Percentiles rank a stretch among this genome's conserved stretches.
These are phyloP conservation scores for Agaricales sp. DNA, from an alignment of 1,284 basidiomycete species.

Conservation along the genomic window DNA sequence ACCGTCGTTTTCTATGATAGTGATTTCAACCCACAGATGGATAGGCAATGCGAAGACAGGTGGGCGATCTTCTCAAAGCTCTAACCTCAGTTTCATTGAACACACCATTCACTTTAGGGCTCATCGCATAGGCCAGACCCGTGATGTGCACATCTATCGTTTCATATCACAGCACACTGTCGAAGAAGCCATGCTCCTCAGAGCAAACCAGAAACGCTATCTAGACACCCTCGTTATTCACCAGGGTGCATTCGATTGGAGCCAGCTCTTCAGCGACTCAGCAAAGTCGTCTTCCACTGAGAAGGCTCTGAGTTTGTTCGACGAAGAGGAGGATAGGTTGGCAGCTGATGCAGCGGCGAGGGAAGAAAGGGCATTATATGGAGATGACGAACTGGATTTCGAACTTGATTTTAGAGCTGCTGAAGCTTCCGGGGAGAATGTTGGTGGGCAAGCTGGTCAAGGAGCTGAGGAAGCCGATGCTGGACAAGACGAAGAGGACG, in stretches of 20 bases:
- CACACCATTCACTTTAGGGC: slow-evolving; percentile 36
- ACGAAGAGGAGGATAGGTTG: slow-evolving; percentile 85
- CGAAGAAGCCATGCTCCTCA: slow-evolving; percentile 93
- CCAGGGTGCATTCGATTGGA: slow-evolving; percentile 93
- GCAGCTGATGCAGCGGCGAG: slow-evolving; percentile 72
- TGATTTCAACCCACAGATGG: slow-evolving; percentile 98
- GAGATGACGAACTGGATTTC: slow-evolving; percentile 74
- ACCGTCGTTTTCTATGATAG: slow-evolving; percentile 96
- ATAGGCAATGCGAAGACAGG: slow-evolving; percentile 94
- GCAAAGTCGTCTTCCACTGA: slow-evolving; percentile 22
- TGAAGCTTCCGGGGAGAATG: slow-evolving; percentile 9
- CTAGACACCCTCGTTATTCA: slow-evolving; percentile 92
- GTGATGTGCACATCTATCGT: slow-evolving; percentile 95
- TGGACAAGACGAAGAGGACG: slow-evolving; percentile 17
- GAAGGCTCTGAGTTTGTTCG: slow-evolving; percentile 72
- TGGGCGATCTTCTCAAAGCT: slow-evolving; percentile 21
- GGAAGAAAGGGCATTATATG: slow-evolving; percentile 61
- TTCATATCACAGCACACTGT: slow-evolving; percentile 91
- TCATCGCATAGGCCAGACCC: slow-evolving; percentile 92
- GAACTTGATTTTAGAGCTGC: slow-evolving; percentile 25
- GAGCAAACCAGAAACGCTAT: slow-evolving; percentile 92
- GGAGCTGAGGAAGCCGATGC: slow-evolving; percentile 24
- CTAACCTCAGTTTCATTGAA: not conserved
- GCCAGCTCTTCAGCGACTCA: slow-evolving; percentile 66
- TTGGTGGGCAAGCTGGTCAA: slow-evolving; percentile 19